These are phyloP conservation scores for Crithidia sp. DNA, from an alignment of 208 protist genomes.

Conservation along the genomic window DNA sequence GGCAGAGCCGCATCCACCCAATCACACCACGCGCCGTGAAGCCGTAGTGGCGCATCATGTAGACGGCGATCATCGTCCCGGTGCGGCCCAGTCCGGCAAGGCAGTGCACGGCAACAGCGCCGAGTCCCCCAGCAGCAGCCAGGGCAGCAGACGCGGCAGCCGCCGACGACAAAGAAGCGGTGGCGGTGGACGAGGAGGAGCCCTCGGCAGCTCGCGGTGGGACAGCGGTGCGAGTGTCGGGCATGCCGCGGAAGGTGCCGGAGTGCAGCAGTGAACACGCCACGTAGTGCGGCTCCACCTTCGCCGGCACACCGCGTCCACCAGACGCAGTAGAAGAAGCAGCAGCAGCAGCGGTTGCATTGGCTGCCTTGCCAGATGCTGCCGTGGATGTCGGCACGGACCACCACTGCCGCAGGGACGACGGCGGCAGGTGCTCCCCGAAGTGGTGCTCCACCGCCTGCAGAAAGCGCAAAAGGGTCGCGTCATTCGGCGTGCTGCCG, in stretches of 20 bases:
- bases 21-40: conserved; percentile 94
- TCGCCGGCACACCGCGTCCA: neutral
- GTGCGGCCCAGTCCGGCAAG: conserved; percentile 96
- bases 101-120: conserved; percentile 95
- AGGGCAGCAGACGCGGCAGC: too few species aligned
- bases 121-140: conserved; percentile 11
- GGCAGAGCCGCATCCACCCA: conserved; percentile 93
- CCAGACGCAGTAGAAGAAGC: neutral
- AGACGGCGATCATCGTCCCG: conserved; percentile 93
- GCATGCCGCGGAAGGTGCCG: conserved; percentile 47
- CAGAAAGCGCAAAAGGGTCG: conserved; percentile 91
- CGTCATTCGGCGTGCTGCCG: conserved; percentile 86
- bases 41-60: conserved; percentile 94
- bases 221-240: conserved; percentile 34
- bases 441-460: conserved; percentile 73
- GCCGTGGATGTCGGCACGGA: conserved; percentile 1
- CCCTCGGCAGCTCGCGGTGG: neutral
- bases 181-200: too few species aligned
- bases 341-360: too few species aligned
- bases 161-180: too few species aligned
- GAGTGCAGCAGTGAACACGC: conserved; percentile 25
- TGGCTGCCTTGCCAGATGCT: neutral
- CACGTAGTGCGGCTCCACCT: conserved; percentile 5
- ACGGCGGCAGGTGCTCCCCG: conserved; percentile 18
- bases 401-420: conserved; percentile 34